phyloP scores from a whole-genome alignment of 2,329 filamentous ascomycete genomes.

The Paraconiothyrium sp. region DNA sequence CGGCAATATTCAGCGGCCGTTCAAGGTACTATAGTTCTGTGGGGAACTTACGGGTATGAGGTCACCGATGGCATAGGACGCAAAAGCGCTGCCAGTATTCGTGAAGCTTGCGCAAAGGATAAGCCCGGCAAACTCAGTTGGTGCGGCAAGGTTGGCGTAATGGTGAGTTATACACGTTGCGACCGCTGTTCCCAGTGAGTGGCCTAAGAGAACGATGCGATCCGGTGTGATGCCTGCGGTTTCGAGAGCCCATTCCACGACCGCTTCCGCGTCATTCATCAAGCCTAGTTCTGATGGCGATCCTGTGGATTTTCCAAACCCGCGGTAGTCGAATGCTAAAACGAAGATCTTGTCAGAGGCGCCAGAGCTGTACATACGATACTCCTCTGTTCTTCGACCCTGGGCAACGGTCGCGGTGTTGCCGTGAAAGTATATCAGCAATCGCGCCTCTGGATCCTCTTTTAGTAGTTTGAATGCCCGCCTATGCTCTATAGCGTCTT shows the following conservation, averaged over 20 bases:
- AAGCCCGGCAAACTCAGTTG: constrained; percentile 82
- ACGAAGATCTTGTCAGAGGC: constrained; percentile 66
- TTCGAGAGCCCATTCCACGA: constrained; percentile 79
- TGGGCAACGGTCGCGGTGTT: constrained; percentile 84
- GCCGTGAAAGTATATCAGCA: constrained; percentile 64
- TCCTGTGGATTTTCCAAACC: constrained; percentile 84
- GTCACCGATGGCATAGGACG: constrained; percentile 80
- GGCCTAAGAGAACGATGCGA: constrained; percentile 82
- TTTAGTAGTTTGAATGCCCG: constrained; percentile 61
- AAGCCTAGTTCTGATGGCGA: constrained; percentile 80
- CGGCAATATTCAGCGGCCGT: neutral
- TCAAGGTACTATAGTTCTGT: too few species aligned
- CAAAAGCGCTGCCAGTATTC: constrained; percentile 75
- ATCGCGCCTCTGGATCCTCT: constrained; percentile 61
- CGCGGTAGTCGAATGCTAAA: constrained; percentile 89
- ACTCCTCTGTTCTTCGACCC: constrained; percentile 77
- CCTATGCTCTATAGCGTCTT: constrained; percentile 59
- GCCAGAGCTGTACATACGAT: constrained; percentile 77
- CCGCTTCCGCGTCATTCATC: constrained; percentile 77
- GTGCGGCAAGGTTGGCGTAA: constrained; percentile 64
- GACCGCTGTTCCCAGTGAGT: constrained; percentile 90
- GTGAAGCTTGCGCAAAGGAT: constrained; percentile 84
- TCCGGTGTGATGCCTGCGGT: constrained; percentile 71
- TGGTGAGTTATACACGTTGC: constrained; percentile 76
- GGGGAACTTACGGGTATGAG: constrained; percentile 64